These are phyloP conservation scores for Pseudogymnoascus sp. DNA, from an alignment of 2,329 filamentous ascomycete genomes.

Conservation along the genomic window DNA sequence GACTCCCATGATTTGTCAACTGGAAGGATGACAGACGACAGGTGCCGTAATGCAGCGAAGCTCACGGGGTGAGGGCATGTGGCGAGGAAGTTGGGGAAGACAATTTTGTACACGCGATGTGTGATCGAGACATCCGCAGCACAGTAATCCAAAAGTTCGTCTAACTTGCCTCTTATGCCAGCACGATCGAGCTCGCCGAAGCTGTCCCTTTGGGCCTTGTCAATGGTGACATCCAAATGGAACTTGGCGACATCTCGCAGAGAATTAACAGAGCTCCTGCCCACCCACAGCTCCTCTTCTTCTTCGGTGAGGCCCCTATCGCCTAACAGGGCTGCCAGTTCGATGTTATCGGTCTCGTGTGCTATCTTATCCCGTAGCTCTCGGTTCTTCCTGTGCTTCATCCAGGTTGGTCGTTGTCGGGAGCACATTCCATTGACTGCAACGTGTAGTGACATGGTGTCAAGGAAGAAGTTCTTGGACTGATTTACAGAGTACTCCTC, in stretches of 20 bases:
- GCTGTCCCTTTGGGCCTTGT: conserved; percentile 78
- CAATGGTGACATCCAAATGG: conserved; percentile 82
- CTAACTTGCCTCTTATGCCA: conserved; percentile 62
- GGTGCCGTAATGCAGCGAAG: conserved; percentile 84
- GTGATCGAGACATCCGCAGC: conserved; percentile 90
- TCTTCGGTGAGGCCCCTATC: conserved; percentile 62
- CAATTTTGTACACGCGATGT: conserved; percentile 86
- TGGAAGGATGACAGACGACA: conserved; percentile 88
- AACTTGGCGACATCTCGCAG: conserved; percentile 93
- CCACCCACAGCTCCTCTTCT: conserved; percentile 93
- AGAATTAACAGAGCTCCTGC: conserved; percentile 89
- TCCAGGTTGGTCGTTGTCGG: conserved; percentile 89
- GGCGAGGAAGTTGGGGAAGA: conserved; percentile 81
- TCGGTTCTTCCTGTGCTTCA: conserved; percentile 87
- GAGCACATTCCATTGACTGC: conserved; percentile 99
- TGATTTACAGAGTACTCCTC: conserved; percentile 86
- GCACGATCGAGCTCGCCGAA: conserved; percentile 74
- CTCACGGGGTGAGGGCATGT: conserved; percentile 95
- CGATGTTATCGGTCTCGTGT: conserved; percentile 59
- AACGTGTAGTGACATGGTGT: conserved; percentile 97
- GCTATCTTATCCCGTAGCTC: conserved; percentile 75
- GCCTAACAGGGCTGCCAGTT: conserved; percentile 63
- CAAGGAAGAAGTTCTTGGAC: conserved; percentile 77
- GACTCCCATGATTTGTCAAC: conserved; percentile 81
- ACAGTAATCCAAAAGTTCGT: conserved; percentile 86